phyloP scores from a whole-genome alignment of 306 rosid species.

The Leucaena leucocephala region DNA sequence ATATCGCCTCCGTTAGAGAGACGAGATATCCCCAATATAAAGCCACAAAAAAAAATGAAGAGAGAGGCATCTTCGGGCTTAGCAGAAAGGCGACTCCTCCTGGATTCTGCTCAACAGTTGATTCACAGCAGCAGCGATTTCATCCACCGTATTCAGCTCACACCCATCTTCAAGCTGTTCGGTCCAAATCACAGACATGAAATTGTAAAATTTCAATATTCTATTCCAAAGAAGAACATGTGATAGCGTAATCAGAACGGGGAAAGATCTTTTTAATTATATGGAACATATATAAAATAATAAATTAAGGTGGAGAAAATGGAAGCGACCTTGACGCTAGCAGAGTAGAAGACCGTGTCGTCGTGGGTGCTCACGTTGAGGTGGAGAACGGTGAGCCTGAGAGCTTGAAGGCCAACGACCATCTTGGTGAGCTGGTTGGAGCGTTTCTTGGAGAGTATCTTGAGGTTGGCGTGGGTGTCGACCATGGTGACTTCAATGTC shows the following conservation, averaged over 20 bases:
- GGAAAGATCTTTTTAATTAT: background rate
- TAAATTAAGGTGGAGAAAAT: background rate
- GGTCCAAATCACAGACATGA: background rate
- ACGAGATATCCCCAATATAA: background rate
- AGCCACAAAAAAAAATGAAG: background rate
- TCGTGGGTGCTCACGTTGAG: slow-evolving; percentile 64
- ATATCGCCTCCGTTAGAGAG: background rate
- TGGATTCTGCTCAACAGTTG: slow-evolving; percentile 57
- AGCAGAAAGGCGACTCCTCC: slow-evolving; percentile 53
- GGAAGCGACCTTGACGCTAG: slow-evolving; percentile 67
- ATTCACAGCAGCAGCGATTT: slow-evolving; percentile 74
- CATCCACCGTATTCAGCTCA: slow-evolving; percentile 67
- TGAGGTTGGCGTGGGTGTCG: slow-evolving; percentile 73
- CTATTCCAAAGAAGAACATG: background rate
- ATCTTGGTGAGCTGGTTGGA: slow-evolving; percentile 58
- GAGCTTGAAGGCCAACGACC: slow-evolving; percentile 58
- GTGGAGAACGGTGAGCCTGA: slow-evolving; percentile 65
- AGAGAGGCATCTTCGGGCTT: background rate
- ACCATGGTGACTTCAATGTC: slow-evolving; percentile 86
- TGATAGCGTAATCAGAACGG: background rate
- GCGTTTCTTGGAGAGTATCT: slow-evolving; percentile 64
- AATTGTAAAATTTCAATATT: background rate
- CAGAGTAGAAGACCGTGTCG: slow-evolving; percentile 71
- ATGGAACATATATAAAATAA: no score
- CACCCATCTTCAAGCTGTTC: slow-evolving; percentile 74